phyloP scores from a whole-genome alignment of 2,329 filamentous ascomycete genomes.

The Dothiorella sarmentorum region DNA sequence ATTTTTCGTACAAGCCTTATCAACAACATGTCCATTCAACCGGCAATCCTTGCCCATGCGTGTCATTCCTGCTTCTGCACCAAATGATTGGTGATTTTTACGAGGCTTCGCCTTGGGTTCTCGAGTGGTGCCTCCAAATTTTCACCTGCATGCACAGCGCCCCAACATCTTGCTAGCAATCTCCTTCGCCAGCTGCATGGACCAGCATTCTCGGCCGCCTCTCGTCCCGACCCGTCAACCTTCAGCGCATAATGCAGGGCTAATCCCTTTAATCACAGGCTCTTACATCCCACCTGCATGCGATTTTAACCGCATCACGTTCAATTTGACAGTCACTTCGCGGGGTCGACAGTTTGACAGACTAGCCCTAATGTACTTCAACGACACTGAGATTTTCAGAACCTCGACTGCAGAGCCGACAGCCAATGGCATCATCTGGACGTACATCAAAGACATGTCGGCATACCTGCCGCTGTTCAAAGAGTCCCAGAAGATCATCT shows the following conservation, averaged over 20 bases:
- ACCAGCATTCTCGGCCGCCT: constrained; percentile 4
- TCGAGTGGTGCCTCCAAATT: background rate
- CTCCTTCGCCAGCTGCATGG: background rate
- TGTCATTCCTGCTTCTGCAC: constrained; percentile 11
- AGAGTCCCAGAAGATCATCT: constrained; percentile 68
- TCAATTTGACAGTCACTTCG: constrained; percentile 73
- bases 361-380: constrained; percentile 70
- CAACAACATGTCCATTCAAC: constrained; percentile 3
- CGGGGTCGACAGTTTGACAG: constrained; percentile 73
- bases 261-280: constrained; percentile 40
- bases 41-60: constrained; percentile 3
- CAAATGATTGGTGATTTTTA: background rate
- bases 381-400: constrained; percentile 75
- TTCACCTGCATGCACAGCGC: background rate
- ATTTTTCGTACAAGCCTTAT: background rate
- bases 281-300: constrained; percentile 65
- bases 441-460: constrained; percentile 75
- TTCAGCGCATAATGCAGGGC: constrained; percentile 4
- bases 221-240: constrained; percentile 15
- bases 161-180: background rate
- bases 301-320: constrained; percentile 68
- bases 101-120: constrained; percentile 1
- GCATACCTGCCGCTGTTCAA: constrained; percentile 67
- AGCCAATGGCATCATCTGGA: constrained; percentile 67
- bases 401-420: constrained; percentile 81